Evolutionary conservation across 129 eudicot genomes (phyloP).

Genomic region (Tanacetum coccineum): DNA sequence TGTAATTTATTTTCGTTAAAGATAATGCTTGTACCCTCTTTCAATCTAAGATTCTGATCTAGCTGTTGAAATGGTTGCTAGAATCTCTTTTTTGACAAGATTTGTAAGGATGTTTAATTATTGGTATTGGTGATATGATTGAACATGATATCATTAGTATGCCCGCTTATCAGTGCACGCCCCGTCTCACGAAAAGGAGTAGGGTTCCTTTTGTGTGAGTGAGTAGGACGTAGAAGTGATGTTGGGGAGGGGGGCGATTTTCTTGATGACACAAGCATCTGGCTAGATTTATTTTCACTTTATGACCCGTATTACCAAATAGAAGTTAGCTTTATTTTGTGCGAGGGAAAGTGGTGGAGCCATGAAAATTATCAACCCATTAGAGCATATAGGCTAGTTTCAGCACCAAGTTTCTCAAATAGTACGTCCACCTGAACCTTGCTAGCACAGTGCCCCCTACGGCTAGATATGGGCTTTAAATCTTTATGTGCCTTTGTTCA

Average conservation of each 20-base stretch:
- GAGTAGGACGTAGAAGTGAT: neutral
- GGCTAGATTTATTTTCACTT: neutral
- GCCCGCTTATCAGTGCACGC: constrained; percentile 20
- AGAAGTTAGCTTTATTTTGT: neutral
- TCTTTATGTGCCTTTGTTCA: no score
- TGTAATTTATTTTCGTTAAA: no score
- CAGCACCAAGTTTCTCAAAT: no score
- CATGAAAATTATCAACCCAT: no score
- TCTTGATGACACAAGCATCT: neutral
- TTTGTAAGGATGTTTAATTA: constrained; percentile 7
- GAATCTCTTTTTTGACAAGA: constrained; percentile 15
- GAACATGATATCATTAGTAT: constrained; percentile 19
- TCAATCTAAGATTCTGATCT: neutral
- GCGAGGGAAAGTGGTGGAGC: neutral
- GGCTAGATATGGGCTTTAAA: no score
- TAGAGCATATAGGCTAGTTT: no score
- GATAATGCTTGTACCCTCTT: constrained; percentile 18
- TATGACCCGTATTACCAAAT: no score
- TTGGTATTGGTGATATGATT: constrained; percentile 20
- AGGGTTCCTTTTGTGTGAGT: constrained; percentile 19
- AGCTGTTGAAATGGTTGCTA: constrained; percentile 9
- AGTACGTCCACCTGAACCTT: no score
- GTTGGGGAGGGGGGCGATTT: neutral
- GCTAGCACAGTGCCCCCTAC: no score
- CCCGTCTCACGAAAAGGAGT: constrained; percentile 1